Conservation (phyloP, 148 eudicot species). For the Vaccinium corymbosum region DNA sequence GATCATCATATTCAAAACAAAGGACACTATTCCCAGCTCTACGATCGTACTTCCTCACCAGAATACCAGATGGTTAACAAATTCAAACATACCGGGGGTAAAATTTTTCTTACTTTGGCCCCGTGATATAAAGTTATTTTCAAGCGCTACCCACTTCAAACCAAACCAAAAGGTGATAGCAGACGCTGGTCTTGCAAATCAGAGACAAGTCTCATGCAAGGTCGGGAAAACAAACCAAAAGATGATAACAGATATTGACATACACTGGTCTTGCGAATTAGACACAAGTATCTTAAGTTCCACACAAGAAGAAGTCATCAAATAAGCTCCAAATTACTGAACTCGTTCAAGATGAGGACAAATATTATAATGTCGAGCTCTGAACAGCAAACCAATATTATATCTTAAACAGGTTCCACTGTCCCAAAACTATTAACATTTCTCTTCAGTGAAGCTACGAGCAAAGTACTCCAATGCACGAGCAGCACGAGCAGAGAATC, state of each 20-base stretch:
- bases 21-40: background rate
- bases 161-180: background rate
- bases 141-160: background rate
- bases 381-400: conserved; percentile 36
- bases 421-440: conserved; percentile 38
- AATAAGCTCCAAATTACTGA: conserved; percentile 17
- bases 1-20: background rate
- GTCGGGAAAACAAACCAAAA: background rate
- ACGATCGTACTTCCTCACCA: background rate
- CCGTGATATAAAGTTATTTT: background rate
- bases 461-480: conserved; percentile 5
- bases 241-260: background rate
- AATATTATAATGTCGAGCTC: conserved; percentile 23
- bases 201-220: background rate
- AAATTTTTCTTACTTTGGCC: background rate
- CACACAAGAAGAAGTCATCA: conserved; percentile 21
- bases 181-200: background rate
- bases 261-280: background rate
- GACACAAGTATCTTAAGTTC: background rate
- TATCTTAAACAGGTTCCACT: conserved; percentile 19
- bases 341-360: conserved; percentile 30
- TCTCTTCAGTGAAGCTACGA: conserved; percentile 19
- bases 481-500: conserved; percentile 7
- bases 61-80: background rate
- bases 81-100: background rate